Percentiles rank a stretch among this genome's conserved stretches.
These are phyloP conservation scores for Phytophthora megakarya DNA, from an alignment of 352 stramenopile genomes.

Conservation along the genomic window DNA sequence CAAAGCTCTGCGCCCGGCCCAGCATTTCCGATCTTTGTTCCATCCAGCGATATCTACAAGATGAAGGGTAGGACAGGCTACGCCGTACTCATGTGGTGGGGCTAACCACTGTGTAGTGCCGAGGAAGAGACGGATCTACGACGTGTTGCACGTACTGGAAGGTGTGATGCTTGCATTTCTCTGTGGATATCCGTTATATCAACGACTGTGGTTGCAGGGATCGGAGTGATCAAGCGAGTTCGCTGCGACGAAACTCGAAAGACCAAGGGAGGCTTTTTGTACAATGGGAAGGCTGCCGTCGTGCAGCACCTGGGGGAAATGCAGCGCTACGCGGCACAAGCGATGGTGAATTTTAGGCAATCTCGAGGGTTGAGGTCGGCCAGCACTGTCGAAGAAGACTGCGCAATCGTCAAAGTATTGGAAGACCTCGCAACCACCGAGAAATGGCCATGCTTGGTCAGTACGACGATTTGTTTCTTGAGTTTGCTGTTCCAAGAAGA, in stretches of 20 bases:
- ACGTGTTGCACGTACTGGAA: constrained; percentile 82
- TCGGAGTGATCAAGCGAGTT: constrained; percentile 65
- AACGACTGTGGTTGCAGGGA: constrained; percentile 36
- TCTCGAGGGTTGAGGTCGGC: background rate
- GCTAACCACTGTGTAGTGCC: constrained; percentile 44
- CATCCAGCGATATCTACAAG: constrained; percentile 65
- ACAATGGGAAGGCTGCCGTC: constrained; percentile 52
- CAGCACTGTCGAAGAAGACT: constrained; percentile 50
- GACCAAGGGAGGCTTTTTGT: constrained; percentile 59
- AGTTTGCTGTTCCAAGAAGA: constrained; percentile 58
- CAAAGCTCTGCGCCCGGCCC: constrained; percentile 20
- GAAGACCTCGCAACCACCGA: constrained; percentile 48
- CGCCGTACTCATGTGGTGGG: constrained; percentile 6
- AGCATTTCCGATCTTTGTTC: constrained; percentile 53
- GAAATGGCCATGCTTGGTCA: constrained; percentile 63
- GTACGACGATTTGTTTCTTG: constrained; percentile 59
- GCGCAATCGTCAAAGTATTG: constrained; percentile 46
- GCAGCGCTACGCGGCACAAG: constrained; percentile 29
- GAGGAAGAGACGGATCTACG: constrained; percentile 74
- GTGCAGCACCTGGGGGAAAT: constrained; percentile 46
- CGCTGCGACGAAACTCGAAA: constrained; percentile 36
- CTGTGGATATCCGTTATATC: background rate
- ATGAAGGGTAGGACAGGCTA: constrained; percentile 54
- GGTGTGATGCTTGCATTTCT: constrained; percentile 35
- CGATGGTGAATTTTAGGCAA: constrained; percentile 28